phyloP scores from a whole-genome alignment of 1,139 yeast genomes.

The Debaryomycetaceae sp. region DNA sequence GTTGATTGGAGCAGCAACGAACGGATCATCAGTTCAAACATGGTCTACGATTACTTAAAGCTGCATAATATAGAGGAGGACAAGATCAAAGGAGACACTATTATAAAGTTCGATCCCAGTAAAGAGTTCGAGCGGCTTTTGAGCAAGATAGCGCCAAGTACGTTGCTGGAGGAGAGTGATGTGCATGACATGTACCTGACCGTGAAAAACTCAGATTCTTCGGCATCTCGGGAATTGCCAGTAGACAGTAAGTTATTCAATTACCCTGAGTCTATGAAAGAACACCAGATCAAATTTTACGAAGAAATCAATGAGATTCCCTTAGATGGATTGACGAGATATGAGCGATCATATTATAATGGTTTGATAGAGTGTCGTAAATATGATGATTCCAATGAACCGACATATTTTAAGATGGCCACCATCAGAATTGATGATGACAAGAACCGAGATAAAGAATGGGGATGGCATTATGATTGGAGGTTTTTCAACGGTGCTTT shows the following conservation, averaged over 20 bases:
- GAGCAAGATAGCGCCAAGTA: conserved; percentile 15
- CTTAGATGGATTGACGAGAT: conserved; percentile 10
- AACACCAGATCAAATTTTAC: conserved; percentile 15
- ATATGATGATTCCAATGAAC: conserved; percentile 19
- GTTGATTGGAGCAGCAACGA: conserved; percentile 19
- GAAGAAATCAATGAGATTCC: conserved; percentile 10
- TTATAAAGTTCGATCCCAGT: conserved; percentile 18
- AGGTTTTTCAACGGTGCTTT: conserved; percentile 36
- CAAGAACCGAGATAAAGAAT: conserved; percentile 24
- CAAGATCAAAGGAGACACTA: conserved; percentile 10
- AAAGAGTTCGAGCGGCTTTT: conserved; percentile 16
- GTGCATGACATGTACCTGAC: conserved; percentile 20
- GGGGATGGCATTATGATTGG: conserved; percentile 42
- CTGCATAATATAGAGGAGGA: conserved; percentile 8
- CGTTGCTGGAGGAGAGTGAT: conserved; percentile 18
- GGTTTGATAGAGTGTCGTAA: conserved; percentile 20
- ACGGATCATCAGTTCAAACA: conserved; percentile 19
- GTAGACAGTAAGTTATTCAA: conserved; percentile 20
- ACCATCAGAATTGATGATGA: conserved; percentile 21
- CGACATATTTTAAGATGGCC: conserved; percentile 34
- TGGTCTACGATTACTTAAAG: conserved; percentile 18
- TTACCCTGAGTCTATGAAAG: conserved; percentile 16
- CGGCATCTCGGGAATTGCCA: conserved; percentile 14
- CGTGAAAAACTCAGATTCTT: conserved; percentile 13
- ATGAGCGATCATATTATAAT: conserved; percentile 22